Percentiles rank a stretch among this genome's conserved stretches.
Conservation (phyloP, 768 basidiomycete genomes). For the Coprinellus aureogranulatus region DNA sequence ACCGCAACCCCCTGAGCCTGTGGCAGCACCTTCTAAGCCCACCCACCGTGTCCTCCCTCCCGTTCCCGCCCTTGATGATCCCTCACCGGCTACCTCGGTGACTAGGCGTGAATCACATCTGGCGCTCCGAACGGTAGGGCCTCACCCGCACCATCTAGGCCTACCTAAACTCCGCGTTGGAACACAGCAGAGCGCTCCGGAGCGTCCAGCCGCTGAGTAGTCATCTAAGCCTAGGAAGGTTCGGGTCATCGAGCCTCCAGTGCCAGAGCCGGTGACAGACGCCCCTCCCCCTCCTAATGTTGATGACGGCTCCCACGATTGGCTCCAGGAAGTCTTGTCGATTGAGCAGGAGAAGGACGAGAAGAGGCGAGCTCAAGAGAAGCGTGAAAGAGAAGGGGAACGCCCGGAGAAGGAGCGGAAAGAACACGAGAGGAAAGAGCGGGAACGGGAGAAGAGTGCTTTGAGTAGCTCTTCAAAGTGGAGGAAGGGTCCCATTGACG, state of each 20-base stretch:
- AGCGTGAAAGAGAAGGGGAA: too few relatives aligned
- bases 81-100: too few relatives aligned
- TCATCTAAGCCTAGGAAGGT: constrained; percentile 40
- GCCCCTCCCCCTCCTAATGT: constrained; percentile 65
- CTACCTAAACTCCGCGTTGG: constrained; percentile 62
- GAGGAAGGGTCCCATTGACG: too few relatives aligned
- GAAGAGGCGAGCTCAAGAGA: too few relatives aligned
- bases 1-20: neutral
- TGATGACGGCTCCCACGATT: constrained; percentile 29
- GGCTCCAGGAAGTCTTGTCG: too few relatives aligned
- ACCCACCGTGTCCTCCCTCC: constrained; percentile 37
- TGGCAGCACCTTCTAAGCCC: constrained; percentile 13
- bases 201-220: constrained; percentile 32
- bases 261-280: constrained; percentile 44
- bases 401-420: too few relatives aligned
- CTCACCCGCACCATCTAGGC: constrained; percentile 15
- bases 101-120: too few relatives aligned
- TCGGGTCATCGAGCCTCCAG: constrained; percentile 35
- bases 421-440: too few relatives aligned
- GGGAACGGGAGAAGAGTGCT: too few relatives aligned
- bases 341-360: too few relatives aligned
- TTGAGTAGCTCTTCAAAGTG: too few relatives aligned
- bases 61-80: constrained; percentile 35
- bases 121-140: neutral
- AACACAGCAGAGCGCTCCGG: constrained; percentile 35